Evolutionary conservation across 805 yeast species (phyloP), one percentile per base, ranked within the genome.

Genomic region (Cyberlindnera japonica): DNA sequence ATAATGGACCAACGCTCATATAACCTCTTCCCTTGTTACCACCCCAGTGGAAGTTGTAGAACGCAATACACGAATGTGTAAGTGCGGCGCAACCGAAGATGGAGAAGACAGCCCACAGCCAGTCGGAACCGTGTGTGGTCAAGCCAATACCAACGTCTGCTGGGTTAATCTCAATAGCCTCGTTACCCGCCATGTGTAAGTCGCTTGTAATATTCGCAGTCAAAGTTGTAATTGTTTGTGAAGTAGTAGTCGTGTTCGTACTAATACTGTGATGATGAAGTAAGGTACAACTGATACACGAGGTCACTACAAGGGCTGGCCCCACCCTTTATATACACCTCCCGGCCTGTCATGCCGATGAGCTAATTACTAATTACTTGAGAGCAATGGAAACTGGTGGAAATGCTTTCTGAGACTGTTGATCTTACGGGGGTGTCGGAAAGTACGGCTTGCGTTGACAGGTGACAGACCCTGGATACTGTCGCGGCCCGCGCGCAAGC

Each of bases 101-200:
- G 5, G 74, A 57, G 52, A 80, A 78, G 12, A 65, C 80, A 1
- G 85, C 72, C 84, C 84, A 80, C 48, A 74, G 66, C 84, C 83
- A 80, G 57, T 75, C 75, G 8, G 83, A 77, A 56, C 87, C 85
- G 51, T 73, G 76, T 12, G 55, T 45, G 11, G 83, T 78, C 24
- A 80, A 44, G 40, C 71, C 72, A 54, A 77, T 69, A 47, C 76
- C 82, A 37, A 69, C 59, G 15, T 57, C 61, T 6, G 63, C 46
- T 11, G 50, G 33, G 38, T 55, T 55, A 25, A 48, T 32, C 10
- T 28, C n/a, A 32, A 45, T 37, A 43, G 55, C 55, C 34, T 51
- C 38, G 28, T 51, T 51, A 25, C 55, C 55, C n/a, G 48, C 47
- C 53, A 47, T 28, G 35, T 31, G 25, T 22, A 12, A 22, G 28